These are phyloP conservation scores for Juncus effusus DNA, from an alignment of 176 grass and related monocot species.

Conservation along the genomic window DNA sequence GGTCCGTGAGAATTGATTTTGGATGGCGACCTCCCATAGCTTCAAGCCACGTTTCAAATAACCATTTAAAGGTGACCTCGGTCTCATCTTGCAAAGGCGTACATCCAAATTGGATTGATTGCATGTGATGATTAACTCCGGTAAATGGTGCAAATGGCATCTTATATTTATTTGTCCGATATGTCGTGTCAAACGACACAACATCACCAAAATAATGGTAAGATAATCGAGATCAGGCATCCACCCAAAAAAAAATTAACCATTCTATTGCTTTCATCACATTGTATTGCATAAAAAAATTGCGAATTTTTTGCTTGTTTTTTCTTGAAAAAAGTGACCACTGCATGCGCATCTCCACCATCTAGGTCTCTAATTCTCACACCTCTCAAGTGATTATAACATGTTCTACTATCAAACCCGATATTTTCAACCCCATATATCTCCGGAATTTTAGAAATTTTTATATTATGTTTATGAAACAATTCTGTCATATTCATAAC, in stretches of 20 bases:
- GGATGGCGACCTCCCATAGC: neutral
- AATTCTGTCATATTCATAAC: too few species aligned
- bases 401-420: too few species aligned
- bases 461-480: too few species aligned
- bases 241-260: constrained; percentile 13
- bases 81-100: neutral
- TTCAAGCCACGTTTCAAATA: neutral
- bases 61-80: neutral
- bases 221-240: neutral
- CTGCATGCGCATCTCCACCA: too few species aligned
- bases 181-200: constrained; percentile 17
- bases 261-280: rapidly evolving
- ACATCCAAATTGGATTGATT: neutral
- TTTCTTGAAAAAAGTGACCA: too few species aligned
- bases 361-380: too few species aligned
- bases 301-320: neutral
- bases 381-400: too few species aligned
- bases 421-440: too few species aligned
- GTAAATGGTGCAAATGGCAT: neutral
- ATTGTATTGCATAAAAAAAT: neutral
- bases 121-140: neutral
- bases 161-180: too few species aligned
- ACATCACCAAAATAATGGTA: constrained; percentile 2
- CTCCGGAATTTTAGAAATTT: too few species aligned
- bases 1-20: neutral